Base-by-base conservation (phyloP, 306 rosid genomes). In the Ormosia semicastrata region DNA sequence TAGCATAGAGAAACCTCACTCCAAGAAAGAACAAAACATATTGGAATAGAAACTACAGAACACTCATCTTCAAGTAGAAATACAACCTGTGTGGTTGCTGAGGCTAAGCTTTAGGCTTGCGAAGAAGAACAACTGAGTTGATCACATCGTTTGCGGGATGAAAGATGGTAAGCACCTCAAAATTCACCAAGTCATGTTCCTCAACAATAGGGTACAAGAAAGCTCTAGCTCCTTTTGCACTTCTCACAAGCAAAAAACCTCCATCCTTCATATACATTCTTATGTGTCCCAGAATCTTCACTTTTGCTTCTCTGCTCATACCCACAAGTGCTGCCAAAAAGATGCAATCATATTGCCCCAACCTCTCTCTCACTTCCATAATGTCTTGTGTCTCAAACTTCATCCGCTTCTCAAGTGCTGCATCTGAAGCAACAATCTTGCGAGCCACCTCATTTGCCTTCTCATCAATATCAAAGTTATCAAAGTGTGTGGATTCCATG, bases 241-340 rank as follows among this genome's bases (percentile, higher is more conserved):
- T 91, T 83, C 98, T 88, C 46, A 93, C 89, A 8, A 93, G 83
- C 84, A 91, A 78, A 75, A 70, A 1, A 13, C 93, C 85, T 12
- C 91, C 96, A 17, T 85, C 87, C 76, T 91, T 90, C 98, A 93
- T 93, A 43, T 90, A 87, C 78, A 80, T 90, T 32, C 86, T 66
- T 36, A 91, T 41, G 43, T 89, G 92, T 37, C 78, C 87, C 50
- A 91, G 3, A 77, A 91, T 84, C 90, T 86, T 90, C 40, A 80
- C 49, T 77, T 93, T 93, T 29, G 75, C 87, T 53, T 88, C 87
- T 60, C 75, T 91, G 7, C 18, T 82, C 90, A 90, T 75, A 0
- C 98, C 94, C 67, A 93, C 98, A 44, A 91, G 89, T 56, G 98
- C 94, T 4, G 97, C 98, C 88, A 93, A 69, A 57, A 93, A 83